Percentiles rank a stretch among this genome's conserved stretches.
phyloP scores from a whole-genome alignment of 495 filamentous ascomycete species.

The Tuber brumale region DNA sequence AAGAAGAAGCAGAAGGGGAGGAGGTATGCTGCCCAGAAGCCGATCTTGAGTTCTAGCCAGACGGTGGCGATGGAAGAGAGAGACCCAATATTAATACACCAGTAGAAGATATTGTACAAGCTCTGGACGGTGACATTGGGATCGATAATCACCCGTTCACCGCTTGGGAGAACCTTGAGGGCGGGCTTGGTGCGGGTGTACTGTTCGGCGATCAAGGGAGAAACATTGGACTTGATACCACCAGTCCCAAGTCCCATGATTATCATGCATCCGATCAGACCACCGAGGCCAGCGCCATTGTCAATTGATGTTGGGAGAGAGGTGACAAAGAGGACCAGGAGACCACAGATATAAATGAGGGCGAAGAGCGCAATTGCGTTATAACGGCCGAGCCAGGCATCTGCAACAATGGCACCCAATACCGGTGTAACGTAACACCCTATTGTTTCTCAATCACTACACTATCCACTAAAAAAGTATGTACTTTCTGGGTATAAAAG shows the following conservation, averaged over 20 bases:
- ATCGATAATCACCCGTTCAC: conserved; percentile 55
- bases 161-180: conserved; percentile 46
- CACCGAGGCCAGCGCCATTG: conserved; percentile 49
- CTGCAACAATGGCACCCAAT: conserved; percentile 44
- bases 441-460: conserved; percentile 3
- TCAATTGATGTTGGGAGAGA: conserved; percentile 56
- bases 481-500: not conserved
- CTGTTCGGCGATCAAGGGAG: conserved; percentile 57
- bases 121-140: conserved; percentile 56
- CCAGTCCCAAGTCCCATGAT: conserved; percentile 51
- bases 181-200: conserved; percentile 48
- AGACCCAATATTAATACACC: conserved; percentile 52
- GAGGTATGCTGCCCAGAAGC: conserved; percentile 49
- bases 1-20: conserved; percentile 51
- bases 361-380: conserved; percentile 59
- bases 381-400: conserved; percentile 50
- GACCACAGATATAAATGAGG: conserved; percentile 57
- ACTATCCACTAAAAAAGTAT: not conserved
- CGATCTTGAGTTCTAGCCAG: conserved; percentile 47
- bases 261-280: conserved; percentile 44
- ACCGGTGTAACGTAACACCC: conserved; percentile 44
- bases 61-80: conserved; percentile 48
- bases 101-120: conserved; percentile 61
- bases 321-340: conserved; percentile 58
- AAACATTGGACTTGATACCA: conserved; percentile 60